These are phyloP conservation scores for Wallacemonas sp. DNA, from an alignment of 208 protist genomes.

Conservation along the genomic window DNA sequence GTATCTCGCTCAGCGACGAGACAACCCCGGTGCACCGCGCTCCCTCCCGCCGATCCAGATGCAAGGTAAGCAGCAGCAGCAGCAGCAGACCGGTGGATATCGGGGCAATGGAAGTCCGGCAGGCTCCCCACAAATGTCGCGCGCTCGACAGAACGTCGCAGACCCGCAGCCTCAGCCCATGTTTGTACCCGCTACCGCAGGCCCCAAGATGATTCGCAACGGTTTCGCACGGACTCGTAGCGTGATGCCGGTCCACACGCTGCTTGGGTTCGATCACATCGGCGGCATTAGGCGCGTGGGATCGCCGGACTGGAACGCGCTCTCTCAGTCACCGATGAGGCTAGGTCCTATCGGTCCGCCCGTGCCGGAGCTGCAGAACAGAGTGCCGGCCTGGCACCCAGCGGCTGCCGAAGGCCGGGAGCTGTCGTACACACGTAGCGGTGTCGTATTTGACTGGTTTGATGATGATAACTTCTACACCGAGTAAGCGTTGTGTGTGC, in stretches of 20 bases:
- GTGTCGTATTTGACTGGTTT: neutral
- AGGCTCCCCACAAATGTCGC: too few relatives aligned
- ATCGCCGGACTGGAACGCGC: conserved; percentile 19
- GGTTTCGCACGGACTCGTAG: conserved; percentile 1
- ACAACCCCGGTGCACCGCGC: too few relatives aligned
- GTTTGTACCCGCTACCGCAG: neutral
- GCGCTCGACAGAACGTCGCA: neutral
- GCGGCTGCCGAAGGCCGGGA: neutral
- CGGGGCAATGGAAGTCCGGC: too few relatives aligned
- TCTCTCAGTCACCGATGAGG: neutral
- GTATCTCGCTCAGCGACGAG: too few relatives aligned
- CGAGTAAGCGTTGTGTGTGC: too few relatives aligned
- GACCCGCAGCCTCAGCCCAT: conserved; percentile 9
- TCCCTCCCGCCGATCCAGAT: neutral
- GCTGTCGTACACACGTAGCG: conserved; percentile 8
- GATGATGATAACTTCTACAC: conserved; percentile 3
- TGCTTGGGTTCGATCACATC: conserved; percentile 22
- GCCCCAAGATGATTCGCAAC: conserved; percentile 13
- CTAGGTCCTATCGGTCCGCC: neutral
- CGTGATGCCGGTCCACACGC: conserved; percentile 4
- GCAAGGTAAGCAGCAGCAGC: too few relatives aligned
- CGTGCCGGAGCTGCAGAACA: neutral
- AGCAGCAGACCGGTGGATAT: too few relatives aligned
- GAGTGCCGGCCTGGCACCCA: neutral
- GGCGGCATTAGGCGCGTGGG: conserved; percentile 5